Evolutionary conservation across 305 asterid species (phyloP), one percentile per base, ranked within the genome.

Genomic region (Solanum hybrid): DNA sequence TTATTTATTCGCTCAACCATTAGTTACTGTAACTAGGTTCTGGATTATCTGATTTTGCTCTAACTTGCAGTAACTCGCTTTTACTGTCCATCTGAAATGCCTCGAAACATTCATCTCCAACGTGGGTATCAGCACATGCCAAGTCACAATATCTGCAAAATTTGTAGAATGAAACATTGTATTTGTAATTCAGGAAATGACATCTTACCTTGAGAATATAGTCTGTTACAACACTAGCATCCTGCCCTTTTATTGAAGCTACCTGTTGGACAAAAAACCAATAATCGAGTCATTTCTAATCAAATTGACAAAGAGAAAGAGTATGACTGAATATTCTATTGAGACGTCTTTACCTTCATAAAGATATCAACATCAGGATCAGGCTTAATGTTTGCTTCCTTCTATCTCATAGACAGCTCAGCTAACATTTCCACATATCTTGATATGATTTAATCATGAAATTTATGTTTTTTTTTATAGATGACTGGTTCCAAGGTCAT

Each of bases 41-140:
- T 35, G 5, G 10, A 78, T 35, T 78, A 9, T 78, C 51, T 35
- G 29, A 3, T 35, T 17, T 37, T 29, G 46, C 17, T 78, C 85
- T 17, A 87, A 93, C 97, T 97, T 46, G 98, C 93, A 11, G 98
- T 94, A 4, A 95, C 96, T 13, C 97, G 94, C 85, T 94, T 95
- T 88, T 88, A 92, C 82, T 95, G 98, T 35, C 98, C 98, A 8
- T 99, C 99, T 3, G 98, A 96, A 86, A 98, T 98, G 60, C 98
- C 98, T 46, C 98, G 75, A 9, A 92, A 32, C 89, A 94, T 88
- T 69, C 94, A 84, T 95, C 92, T 56, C 98, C 98, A 13, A 96
- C 93, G 89, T 93, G 56, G 14, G 95, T 94, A 88, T 95, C 96
- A 20, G 95, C 95, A 89, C 96, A 96, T 89, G 46, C 94, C 98